Conservation (phyloP, 2,329 filamentous ascomycete species). For the Apiospora aurea region DNA sequence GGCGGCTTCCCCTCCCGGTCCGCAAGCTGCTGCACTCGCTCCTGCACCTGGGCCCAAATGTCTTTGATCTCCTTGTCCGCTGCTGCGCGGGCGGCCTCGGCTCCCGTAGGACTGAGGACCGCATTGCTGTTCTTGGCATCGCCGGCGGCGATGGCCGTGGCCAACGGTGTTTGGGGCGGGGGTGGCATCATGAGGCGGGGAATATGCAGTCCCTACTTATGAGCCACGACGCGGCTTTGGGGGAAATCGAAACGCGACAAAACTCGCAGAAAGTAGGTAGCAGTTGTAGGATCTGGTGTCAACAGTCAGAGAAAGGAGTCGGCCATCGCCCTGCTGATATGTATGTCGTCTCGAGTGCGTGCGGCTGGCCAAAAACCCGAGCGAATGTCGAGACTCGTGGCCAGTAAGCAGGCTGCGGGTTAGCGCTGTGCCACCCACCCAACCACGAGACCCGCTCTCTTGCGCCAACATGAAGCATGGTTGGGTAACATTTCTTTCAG, state of each 20-base stretch:
- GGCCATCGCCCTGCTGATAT: background rate
- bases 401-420: background rate
- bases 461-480: constrained; percentile 5
- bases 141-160: background rate
- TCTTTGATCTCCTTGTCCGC: constrained; percentile 41
- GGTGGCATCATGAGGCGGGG: background rate
- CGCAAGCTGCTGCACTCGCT: constrained; percentile 43
- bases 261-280: background rate
- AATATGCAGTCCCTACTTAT: background rate
- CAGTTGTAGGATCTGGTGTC: background rate
- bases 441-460: constrained; percentile 6
- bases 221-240: background rate
- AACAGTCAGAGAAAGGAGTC: background rate
- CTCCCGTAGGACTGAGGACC: background rate
- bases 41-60: constrained; percentile 44
- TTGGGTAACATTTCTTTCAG: constrained; percentile 4
- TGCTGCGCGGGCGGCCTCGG: background rate
- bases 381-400: constrained; percentile 1
- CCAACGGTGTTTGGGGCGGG: background rate
- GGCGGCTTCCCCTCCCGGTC: constrained; percentile 39
- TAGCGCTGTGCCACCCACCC: background rate
- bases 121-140: background rate
- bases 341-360: background rate
- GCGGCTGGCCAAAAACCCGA: background rate
- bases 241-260: background rate